phyloP scores from a whole-genome alignment of 2,329 filamentous ascomycete species.

The Microcera coccophila region DNA sequence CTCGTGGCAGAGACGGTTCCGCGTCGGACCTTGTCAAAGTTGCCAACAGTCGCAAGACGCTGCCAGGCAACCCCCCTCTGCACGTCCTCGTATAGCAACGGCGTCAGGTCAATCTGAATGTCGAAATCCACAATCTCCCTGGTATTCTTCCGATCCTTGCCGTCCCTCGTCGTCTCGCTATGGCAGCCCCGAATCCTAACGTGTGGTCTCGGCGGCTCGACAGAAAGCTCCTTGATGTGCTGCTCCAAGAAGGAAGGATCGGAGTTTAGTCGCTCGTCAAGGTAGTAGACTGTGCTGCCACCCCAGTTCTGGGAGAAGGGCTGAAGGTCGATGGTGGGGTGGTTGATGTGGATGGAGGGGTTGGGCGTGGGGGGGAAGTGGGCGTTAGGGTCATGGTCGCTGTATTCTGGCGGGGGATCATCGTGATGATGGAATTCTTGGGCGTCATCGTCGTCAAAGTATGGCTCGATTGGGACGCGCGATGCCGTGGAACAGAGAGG shows the following conservation, averaged over 20 bases:
- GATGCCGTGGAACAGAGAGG: background rate
- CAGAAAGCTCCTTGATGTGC: conserved; percentile 43
- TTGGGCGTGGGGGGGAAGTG: conserved; percentile 3
- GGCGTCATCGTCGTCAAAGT: conserved; percentile 4
- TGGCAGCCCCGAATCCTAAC: conserved; percentile 54
- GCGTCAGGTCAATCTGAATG: conserved; percentile 55
- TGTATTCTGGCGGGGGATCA: conserved; percentile 18
- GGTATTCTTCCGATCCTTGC: conserved; percentile 43
- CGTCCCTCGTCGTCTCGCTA: conserved; percentile 40
- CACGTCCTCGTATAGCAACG: conserved; percentile 50
- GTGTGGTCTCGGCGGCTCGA: conserved; percentile 49
- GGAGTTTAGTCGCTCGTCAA: conserved; percentile 44
- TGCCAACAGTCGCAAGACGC: conserved; percentile 49
- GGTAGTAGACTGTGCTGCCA: conserved; percentile 39
- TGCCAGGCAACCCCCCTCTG: conserved; percentile 38
- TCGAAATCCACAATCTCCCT: conserved; percentile 55
- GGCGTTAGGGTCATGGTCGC: conserved; percentile 13
- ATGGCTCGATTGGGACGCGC: background rate
- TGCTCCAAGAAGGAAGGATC: conserved; percentile 42
- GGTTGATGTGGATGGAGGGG: conserved; percentile 5
- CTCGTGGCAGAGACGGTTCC: conserved; percentile 56
- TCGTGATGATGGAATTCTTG: conserved; percentile 7
- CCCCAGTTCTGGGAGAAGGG: conserved; percentile 30
- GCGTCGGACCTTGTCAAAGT: conserved; percentile 59
- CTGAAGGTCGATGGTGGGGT: conserved; percentile 20